Evolutionary conservation across 176 grass and related monocot species (phyloP).

Genomic region (Miscanthus lutarioriparius): DNA sequence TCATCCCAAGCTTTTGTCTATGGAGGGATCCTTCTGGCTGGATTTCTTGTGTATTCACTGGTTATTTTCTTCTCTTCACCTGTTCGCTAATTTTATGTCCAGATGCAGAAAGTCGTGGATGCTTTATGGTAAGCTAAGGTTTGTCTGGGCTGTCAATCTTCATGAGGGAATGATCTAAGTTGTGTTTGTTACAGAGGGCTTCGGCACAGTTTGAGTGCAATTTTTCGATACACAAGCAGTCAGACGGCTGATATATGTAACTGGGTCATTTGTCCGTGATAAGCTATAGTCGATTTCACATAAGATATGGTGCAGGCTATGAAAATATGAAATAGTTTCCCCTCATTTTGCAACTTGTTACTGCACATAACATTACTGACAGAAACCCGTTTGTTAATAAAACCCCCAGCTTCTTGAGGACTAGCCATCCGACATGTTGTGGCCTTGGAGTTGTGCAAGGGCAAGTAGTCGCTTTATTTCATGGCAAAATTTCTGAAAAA

Average conservation of each 20-base stretch:
- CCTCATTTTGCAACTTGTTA: not conserved
- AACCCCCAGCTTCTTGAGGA: not conserved
- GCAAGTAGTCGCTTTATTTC: not conserved
- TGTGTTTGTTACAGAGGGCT: not conserved
- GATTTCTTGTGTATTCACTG: constrained; percentile 93
- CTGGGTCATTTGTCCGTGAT: not conserved
- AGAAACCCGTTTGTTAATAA: constrained; percentile 15
- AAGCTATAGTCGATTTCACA: not conserved
- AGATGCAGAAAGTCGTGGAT: constrained; percentile 14
- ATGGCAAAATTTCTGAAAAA: not conserved
- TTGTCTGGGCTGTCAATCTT: not conserved
- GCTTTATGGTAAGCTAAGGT: not conserved
- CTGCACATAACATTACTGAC: not conserved
- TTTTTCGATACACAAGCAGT: not conserved
- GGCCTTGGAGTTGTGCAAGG: too few species aligned
- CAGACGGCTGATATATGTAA: constrained; percentile 6
- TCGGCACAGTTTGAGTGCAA: constrained; percentile 26
- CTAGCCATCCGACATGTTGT: not conserved
- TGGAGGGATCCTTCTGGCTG: constrained; percentile 90
- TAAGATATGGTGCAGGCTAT: not conserved
- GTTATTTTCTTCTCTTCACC: constrained; percentile 99
- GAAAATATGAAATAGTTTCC: not conserved
- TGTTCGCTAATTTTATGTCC: constrained; percentile 53
- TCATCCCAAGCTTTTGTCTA: constrained; percentile 92
- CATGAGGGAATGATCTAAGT: not conserved